These are phyloP conservation scores for Urtica urens DNA, from an alignment of 306 rosid species.

Conservation along the genomic window DNA sequence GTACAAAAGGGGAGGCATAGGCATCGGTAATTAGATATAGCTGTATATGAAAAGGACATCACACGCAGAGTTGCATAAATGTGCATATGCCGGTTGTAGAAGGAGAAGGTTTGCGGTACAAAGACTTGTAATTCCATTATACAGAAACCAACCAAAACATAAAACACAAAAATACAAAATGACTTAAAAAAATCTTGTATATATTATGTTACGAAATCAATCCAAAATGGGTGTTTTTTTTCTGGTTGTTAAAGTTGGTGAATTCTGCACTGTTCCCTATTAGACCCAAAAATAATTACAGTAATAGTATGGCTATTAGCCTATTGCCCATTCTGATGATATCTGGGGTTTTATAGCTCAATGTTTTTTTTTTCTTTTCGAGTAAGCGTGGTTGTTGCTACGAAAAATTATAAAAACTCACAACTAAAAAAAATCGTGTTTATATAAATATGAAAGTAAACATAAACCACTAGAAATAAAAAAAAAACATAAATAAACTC, in stretches of 20 bases:
- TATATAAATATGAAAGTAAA: too few species aligned
- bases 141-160: neutral
- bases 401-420: too few species aligned
- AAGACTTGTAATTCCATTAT: constrained; percentile 15
- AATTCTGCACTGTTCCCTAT: constrained; percentile 14
- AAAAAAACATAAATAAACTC: too few species aligned
- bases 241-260: constrained; percentile 43
- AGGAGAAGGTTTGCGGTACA: constrained; percentile 1
- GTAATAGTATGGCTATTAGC: neutral
- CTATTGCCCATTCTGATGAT: constrained; percentile 6
- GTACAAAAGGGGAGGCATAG: neutral
- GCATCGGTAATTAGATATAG: constrained; percentile 11
- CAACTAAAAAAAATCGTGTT: too few species aligned
- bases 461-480: too few species aligned
- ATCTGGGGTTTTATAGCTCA: neutral
- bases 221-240: constrained; percentile 6
- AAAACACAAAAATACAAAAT: neutral
- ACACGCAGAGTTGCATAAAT: constrained; percentile 18
- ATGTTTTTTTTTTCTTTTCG: neutral
- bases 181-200: neutral
- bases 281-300: neutral
- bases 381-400: too few species aligned
- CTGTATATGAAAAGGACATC: constrained; percentile 43
- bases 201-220: constrained; percentile 5
- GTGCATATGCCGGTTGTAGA: constrained; percentile 12